Evolutionary conservation across 2,329 filamentous ascomycete species (phyloP), one percentile per base, ranked within the genome.

Genomic region (Immersiporthe knoxdaviesiana): DNA sequence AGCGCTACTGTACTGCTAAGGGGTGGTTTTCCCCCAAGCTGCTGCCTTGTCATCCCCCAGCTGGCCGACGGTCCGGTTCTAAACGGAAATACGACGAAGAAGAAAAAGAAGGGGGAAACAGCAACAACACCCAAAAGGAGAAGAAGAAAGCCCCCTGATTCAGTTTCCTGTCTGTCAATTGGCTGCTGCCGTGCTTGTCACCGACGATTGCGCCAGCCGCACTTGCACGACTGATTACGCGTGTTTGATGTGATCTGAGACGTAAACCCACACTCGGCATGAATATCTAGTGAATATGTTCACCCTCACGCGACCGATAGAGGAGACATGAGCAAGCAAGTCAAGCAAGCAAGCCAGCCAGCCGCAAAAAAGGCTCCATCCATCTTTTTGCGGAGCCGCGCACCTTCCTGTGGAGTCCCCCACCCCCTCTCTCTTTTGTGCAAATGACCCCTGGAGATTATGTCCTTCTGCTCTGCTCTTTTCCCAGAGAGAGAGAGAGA

Each of bases 391-490:
- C 44, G 21, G 44, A n/a, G 44, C 44, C 18, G 44, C 44, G 44
- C 44, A 18, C 44, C 44, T 47, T 47, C 18, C 3, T 47, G 44
- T 47, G 44, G 44, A 47, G 44, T 10, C 8, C 11, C 18, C 41
- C 21, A 6, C 44, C 44, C 21, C 41, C 18, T 21, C 21, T n/a
- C 21, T 47, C 4, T n/a, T 11, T 47, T n/a, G 44, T 47, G 21
- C 44, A 47, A 47, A 47, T n/a, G 44, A 47, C 44, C 44, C 44
- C 44, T 47, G 44, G 44, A 47, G 44, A 47, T 47, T 47, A 47
- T 47, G 6, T 47, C 21, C 18, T n/a, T 7, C 18, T 18, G 5
- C 11, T 44, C 8, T 8, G n/a, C 44, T 47, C 21, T 47, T 47
- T 11, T 47, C 18, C 18, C 21, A 6, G 16, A 18, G 41, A 44